phyloP scores from a whole-genome alignment of 352 stramenopile species.

The Pythium apleroticum region DNA sequence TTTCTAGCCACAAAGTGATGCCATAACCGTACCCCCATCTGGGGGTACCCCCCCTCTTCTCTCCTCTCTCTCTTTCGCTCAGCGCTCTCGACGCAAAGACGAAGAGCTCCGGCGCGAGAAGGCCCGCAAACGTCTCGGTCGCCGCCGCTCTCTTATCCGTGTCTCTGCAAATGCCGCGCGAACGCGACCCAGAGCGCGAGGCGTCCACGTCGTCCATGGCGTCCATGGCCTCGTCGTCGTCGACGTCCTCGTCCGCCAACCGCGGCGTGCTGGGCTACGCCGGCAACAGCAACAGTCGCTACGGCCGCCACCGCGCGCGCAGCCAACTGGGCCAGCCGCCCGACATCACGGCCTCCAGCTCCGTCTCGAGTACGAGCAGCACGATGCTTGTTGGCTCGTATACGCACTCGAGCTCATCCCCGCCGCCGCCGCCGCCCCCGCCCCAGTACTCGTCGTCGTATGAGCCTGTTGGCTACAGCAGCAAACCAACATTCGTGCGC shows the following conservation, averaged over 20 bases:
- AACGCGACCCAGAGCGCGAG: slow-evolving; percentile 19
- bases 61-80: slow-evolving; percentile 3
- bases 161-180: slow-evolving; percentile 12
- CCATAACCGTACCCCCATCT: background rate
- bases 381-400: slow-evolving; percentile 6
- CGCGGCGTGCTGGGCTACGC: slow-evolving; percentile 13
- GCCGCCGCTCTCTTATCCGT: background rate
- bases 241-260: background rate
- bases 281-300: slow-evolving; percentile 27
- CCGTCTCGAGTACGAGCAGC: slow-evolving; percentile 6
- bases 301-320: slow-evolving; percentile 27
- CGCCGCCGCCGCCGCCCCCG: slow-evolving; percentile 23
- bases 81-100: background rate
- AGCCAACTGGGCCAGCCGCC: slow-evolving; percentile 25
- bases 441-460: slow-evolving; percentile 20
- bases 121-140: background rate
- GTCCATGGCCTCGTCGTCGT: slow-evolving; percentile 14
- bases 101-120: background rate
- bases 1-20: slow-evolving; percentile 7
- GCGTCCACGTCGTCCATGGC: slow-evolving; percentile 17
- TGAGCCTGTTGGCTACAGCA: slow-evolving; percentile 14
- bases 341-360: slow-evolving; percentile 1
- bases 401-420: slow-evolving; percentile 6
- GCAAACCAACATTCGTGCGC: slow-evolving; percentile 22
- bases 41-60: slow-evolving; percentile 12